A percentile compares a stretch with the other conserved stretches of the same genome.
Evolutionary conservation across 1,284 basidiomycete genomes (phyloP).

Genomic region (Moniliella sp.): DNA sequence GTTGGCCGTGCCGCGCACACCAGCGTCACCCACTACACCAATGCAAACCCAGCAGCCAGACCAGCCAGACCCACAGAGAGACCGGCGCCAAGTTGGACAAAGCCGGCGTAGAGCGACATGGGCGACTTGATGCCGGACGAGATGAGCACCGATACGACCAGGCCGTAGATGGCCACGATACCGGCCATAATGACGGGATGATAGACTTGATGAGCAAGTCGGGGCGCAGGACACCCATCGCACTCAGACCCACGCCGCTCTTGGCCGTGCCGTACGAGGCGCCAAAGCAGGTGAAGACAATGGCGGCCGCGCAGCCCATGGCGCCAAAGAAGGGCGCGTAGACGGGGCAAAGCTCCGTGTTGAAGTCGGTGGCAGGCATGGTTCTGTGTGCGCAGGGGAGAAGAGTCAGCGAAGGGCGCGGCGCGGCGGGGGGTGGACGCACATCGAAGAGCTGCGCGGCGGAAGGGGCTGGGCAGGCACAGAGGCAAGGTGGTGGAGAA

Average conservation of each 20-base stretch:
- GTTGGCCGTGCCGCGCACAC: slow-evolving; percentile 40
- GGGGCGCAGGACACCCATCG: slow-evolving; percentile 77
- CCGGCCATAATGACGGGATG: slow-evolving; percentile 95
- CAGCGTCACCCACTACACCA: slow-evolving; percentile 79
- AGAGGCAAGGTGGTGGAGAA: too few relatives aligned
- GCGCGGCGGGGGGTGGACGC: too few relatives aligned
- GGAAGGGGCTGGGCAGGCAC: too few relatives aligned
- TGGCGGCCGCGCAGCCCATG: too few relatives aligned
- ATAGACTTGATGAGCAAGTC: slow-evolving; percentile 96
- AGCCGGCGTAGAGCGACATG: slow-evolving; percentile 53
- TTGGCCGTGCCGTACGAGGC: too few relatives aligned
- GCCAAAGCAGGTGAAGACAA: too few relatives aligned
- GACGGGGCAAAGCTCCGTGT: slow-evolving; percentile 29
- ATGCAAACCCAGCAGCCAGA: slow-evolving; percentile 89
- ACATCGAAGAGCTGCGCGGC: too few relatives aligned
- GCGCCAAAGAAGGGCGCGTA: too few relatives aligned
- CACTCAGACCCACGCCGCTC: slow-evolving; percentile 94
- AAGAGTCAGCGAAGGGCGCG: too few relatives aligned
- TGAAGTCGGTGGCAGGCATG: slow-evolving; percentile 19
- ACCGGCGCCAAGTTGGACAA: slow-evolving; percentile 81
- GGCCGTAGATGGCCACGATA: slow-evolving; percentile 59
- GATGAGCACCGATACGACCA: slow-evolving; percentile 41
- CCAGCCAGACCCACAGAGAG: slow-evolving; percentile 77
- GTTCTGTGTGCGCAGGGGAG: too few relatives aligned
- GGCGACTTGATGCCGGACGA: slow-evolving; percentile 37